Conservation (phyloP, 2,329 filamentous ascomycete genomes). For the Arthrobotrys sphaeroides region DNA sequence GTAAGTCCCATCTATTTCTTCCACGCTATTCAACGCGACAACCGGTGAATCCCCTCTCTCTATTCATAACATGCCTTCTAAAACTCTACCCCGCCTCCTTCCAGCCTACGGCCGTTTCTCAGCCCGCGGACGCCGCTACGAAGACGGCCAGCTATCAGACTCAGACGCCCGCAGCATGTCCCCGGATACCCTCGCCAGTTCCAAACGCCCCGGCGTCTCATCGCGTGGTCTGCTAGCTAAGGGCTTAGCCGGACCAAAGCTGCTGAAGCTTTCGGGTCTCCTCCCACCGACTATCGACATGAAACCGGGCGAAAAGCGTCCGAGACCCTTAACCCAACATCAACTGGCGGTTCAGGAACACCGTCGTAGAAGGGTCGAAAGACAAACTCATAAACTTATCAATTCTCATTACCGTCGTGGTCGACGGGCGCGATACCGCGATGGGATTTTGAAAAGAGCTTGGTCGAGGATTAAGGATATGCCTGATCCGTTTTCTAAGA, state of each 20-base stretch:
- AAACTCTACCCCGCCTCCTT: not conserved
- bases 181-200: constrained; percentile 27
- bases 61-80: not conserved
- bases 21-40: not conserved
- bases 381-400: constrained; percentile 77
- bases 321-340: constrained; percentile 80
- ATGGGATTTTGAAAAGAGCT: constrained; percentile 74
- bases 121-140: constrained; percentile 47
- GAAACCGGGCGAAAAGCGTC: constrained; percentile 68
- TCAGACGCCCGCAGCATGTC: constrained; percentile 51
- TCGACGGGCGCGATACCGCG: constrained; percentile 70
- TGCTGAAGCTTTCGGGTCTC: constrained; percentile 31
- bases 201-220: constrained; percentile 27
- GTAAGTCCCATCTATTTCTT: constrained; percentile 23
- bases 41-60: not conserved
- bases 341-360: constrained; percentile 83
- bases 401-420: constrained; percentile 58
- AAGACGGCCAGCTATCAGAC: constrained; percentile 41
- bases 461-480: constrained; percentile 71
- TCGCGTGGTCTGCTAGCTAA: constrained; percentile 46
- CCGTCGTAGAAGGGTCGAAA: constrained; percentile 79
- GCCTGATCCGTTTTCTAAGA: constrained; percentile 70
- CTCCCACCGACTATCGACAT: constrained; percentile 60
- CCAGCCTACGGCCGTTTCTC: constrained; percentile 47
- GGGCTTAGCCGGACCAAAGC: constrained; percentile 43